Base-by-base conservation (phyloP, 352 stramenopile species). In the Phytophthora citrophthora region DNA sequence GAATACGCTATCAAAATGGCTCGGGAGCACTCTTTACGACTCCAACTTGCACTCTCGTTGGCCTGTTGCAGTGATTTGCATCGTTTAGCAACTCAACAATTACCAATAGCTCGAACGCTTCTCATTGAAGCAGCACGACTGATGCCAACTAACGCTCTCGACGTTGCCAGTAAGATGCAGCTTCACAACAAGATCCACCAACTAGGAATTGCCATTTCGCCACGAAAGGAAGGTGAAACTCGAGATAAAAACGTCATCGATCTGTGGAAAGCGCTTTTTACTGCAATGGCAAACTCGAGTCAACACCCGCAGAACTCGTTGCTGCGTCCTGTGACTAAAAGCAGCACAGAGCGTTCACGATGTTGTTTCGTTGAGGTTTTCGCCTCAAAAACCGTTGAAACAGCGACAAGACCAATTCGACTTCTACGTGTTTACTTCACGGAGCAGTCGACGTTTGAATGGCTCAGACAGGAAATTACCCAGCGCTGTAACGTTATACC, bases 391-490 rank as follows among this genome's bases (percentile, higher is more conserved):
- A 31, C 24, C 6, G 45, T 10, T 8, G 29, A 15, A 44, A 62
- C 9, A 11, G 36, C 51, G 1, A 52, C 16, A 18, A 53, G 39
- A 38, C 49, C 48, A 1, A 26, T 61, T 1, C 57, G 61, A 9
- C 53, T 85, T 7, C 56, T 85, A 15, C 70, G 70, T 6, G 76
- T 81, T 13, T 85, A 76, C 46, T 78, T 72, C 31, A 70, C 64
- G 1, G 53, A 63, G 10, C 29, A 51, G 4, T 38, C 39, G 16
- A 80, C 66, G 16, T 68, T 78, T 34, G 59, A 65, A 49, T 80
- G 72, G 72, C 62, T 85, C 3, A 54, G 59, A n/a, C 50, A 72
- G 18, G 66, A 81, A 32, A 66, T 79, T 20, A 26, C 20, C 4
- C 26, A 54, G 36, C 64, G 69, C 11, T 73, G 62, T 16, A 69